These are phyloP conservation scores for Xerocomus brunneocitrinus DNA, from an alignment of 768 basidiomycete genomes.

Conservation along the genomic window DNA sequence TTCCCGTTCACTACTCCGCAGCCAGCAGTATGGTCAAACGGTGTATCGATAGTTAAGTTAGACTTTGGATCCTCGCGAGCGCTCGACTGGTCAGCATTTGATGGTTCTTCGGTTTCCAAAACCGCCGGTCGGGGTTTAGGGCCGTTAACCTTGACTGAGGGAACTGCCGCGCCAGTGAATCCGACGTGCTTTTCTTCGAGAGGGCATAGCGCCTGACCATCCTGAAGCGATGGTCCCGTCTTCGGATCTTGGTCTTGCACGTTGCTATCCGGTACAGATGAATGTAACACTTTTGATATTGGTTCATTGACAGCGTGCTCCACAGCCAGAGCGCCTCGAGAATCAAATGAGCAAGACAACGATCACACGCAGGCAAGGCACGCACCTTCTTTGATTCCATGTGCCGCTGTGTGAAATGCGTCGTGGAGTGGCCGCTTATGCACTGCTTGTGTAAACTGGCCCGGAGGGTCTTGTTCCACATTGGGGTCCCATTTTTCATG, in stretches of 20 bases:
- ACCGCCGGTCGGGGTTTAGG: conserved; percentile 42
- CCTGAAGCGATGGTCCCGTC: conserved; percentile 37
- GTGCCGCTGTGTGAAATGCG: conserved; percentile 35
- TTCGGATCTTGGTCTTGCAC: not conserved
- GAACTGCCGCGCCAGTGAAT: conserved; percentile 59
- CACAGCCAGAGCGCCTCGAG: conserved; percentile 38
- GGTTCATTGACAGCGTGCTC: conserved; percentile 37
- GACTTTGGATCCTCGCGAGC: conserved; percentile 13
- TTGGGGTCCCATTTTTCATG: conserved; percentile 73
- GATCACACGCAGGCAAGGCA: not conserved
- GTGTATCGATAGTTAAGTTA: not conserved
- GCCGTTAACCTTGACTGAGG: conserved; percentile 58
- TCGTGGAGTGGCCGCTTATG: conserved; percentile 31
- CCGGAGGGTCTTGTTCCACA: conserved; percentile 53
- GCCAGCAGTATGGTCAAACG: conserved; percentile 35
- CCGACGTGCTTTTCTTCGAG: conserved; percentile 47
- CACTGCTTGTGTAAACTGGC: conserved; percentile 42
- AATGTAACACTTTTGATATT: conserved; percentile 36
- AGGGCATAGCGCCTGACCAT: conserved; percentile 50
- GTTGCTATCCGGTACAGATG: conserved; percentile 14
- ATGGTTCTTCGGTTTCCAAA: conserved; percentile 26
- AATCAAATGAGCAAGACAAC: conserved; percentile 2
- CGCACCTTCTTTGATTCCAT: conserved; percentile 50
- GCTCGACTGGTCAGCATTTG: conserved; percentile 28
- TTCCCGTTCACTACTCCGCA: conserved; percentile 41